Base-by-base conservation (phyloP, 768 basidiomycete genomes). In the Ramaria sp. region DNA sequence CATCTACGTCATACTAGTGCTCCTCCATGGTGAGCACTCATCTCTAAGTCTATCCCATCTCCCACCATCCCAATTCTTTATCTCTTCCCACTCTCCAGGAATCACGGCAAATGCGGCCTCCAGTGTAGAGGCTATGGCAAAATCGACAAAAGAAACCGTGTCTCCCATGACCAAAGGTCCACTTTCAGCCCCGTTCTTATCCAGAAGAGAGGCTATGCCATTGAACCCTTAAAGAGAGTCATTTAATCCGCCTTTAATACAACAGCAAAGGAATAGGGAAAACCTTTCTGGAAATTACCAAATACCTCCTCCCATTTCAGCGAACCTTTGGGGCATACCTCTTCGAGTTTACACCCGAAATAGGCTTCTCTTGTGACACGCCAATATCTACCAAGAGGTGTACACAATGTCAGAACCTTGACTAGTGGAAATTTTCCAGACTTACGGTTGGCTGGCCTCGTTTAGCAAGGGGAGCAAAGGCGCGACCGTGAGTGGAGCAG, bases 401-500 rank as follows among this genome's bases (percentile, higher is more conserved):
- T n/a, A n/a, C n/a, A n/a, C n/a, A n/a, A n/a, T n/a, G n/a, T n/a
- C n/a, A n/a, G n/a, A n/a, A n/a, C n/a, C n/a, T n/a, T n/a, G n/a
- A n/a, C n/a, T n/a, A n/a, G n/a, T n/a, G n/a, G 24, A 8, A 48
- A 25, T 48, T 8, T 7, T 44, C 42, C 8, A 24, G 7, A 47
- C 53, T 55, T 22, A 55, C 53, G 42, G 43, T 15, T 20, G 53
- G 32, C 43, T 45, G 12, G 10, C 16, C 24, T 55, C 53, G 3
- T 55, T 18, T 3, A 55, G 15, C 18, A 20, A 18, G 0, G 9
- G 4, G 16, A 13, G 20, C 20, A 55, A 13, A 4, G 15, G 3
- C 10, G 85, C 84, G 0, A 85, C 69, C 76, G 87, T 78, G 60
- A 88, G 81, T 1, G 79, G 78, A 13, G 47, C 0, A 57, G 52